Conservation (phyloP, 805 yeast species). For the Brettanomyces naardenensis region DNA sequence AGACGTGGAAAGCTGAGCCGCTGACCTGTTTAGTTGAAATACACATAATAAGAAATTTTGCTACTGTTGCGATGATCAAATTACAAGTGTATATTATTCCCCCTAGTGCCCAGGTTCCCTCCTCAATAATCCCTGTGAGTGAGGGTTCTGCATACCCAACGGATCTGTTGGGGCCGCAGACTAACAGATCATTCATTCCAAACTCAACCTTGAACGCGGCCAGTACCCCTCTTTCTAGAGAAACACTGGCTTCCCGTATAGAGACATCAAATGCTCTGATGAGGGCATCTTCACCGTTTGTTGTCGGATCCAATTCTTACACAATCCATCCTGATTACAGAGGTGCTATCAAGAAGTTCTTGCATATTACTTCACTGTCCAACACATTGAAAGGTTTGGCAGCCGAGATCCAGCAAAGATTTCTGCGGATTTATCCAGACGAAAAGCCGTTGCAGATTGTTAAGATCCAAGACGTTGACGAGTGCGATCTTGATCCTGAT, state of each 20-base stretch:
- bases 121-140: neutral
- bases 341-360: constrained; percentile 35
- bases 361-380: constrained; percentile 50
- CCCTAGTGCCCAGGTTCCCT: constrained; percentile 13
- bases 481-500: constrained; percentile 77
- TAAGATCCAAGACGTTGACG: constrained; percentile 58
- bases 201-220: constrained; percentile 13
- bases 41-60: too few species aligned
- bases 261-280: constrained; percentile 5
- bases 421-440: constrained; percentile 56
- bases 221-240: constrained; percentile 18
- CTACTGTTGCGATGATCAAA: constrained; percentile 22
- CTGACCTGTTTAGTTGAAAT: too few species aligned
- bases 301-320: constrained; percentile 2
- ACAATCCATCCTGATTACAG: neutral
- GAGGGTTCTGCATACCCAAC: neutral
- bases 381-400: constrained; percentile 42
- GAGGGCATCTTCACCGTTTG: neutral
- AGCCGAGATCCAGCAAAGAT: constrained; percentile 46
- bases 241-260: neutral
- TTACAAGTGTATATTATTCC: constrained; percentile 22
- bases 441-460: constrained; percentile 46
- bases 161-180: neutral
- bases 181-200: constrained; percentile 1
- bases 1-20: too few species aligned